phyloP scores from a whole-genome alignment of 2,329 filamentous ascomycete species.

The Cladosporium phlei region DNA sequence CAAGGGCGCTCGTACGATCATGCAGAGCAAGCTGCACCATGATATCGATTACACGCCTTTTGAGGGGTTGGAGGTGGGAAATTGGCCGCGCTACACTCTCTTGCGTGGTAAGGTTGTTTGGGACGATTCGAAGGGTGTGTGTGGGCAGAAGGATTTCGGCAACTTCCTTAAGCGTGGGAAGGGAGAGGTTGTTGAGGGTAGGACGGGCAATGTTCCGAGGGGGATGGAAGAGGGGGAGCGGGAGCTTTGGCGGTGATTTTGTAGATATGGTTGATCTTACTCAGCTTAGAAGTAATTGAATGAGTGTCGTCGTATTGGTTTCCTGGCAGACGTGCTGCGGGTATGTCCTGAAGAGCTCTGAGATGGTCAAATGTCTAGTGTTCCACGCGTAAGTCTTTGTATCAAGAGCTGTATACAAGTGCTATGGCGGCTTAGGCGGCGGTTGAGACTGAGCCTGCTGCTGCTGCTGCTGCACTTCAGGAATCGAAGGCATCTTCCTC shows the following conservation, averaged over 20 bases:
- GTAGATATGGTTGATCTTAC: too few species aligned
- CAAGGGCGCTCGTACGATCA: constrained; percentile 27
- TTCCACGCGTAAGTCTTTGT: too few species aligned
- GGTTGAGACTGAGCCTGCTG: too few species aligned
- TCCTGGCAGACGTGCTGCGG: too few species aligned
- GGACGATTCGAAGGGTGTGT: constrained; percentile 44
- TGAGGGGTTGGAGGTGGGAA: constrained; percentile 52
- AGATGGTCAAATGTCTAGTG: too few species aligned
- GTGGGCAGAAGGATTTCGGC: constrained; percentile 32
- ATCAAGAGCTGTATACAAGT: too few species aligned
- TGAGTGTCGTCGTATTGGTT: too few species aligned
- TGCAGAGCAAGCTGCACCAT: constrained; percentile 52
- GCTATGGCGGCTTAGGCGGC: too few species aligned
- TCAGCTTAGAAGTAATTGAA: too few species aligned
- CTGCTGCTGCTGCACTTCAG: too few species aligned
- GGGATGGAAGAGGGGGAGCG: constrained; percentile 30
- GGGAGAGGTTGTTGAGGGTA: constrained; percentile 29
- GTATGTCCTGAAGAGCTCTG: too few species aligned
- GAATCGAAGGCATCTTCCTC: too few species aligned
- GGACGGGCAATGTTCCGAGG: constrained; percentile 27
- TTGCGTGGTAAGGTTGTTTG: constrained; percentile 56
- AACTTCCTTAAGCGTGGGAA: constrained; percentile 35
- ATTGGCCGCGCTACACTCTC: constrained; percentile 60
- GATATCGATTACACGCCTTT: constrained; percentile 60
- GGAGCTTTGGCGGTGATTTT: constrained; percentile 27